A percentile compares a stretch with the other conserved stretches of the same genome.
phyloP scores from a whole-genome alignment of 2,329 filamentous ascomycete species.

The Rachicladosporium sp. region DNA sequence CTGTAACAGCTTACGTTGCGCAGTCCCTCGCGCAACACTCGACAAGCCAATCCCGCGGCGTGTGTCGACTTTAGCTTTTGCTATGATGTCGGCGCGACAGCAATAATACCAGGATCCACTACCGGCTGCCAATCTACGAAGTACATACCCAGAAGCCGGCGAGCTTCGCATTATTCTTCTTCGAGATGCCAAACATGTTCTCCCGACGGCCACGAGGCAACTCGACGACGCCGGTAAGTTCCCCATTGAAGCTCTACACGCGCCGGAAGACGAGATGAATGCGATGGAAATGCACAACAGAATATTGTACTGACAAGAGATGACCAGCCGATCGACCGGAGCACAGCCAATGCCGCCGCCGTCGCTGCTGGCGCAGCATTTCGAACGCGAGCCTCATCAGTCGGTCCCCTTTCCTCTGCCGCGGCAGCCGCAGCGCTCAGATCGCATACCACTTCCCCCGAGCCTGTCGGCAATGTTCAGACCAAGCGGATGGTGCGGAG shows the following conservation, averaged over 20 bases:
- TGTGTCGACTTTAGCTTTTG: no score
- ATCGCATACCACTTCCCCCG: constrained; percentile 65
- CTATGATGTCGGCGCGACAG: no score
- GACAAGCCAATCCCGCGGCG: no score
- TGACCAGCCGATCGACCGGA: constrained; percentile 38
- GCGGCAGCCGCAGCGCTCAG: constrained; percentile 78
- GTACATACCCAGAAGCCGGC: constrained; percentile 5
- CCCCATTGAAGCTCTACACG: constrained; percentile 2
- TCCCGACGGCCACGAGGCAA: constrained; percentile 14
- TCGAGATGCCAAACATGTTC: constrained; percentile 16
- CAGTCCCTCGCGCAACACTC: no score
- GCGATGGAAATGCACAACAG: neutral
- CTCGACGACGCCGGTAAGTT: constrained; percentile 21
- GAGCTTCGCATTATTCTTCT: no score
- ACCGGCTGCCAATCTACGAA: no score
- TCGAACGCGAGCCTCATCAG: constrained; percentile 51
- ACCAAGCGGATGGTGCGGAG: constrained; percentile 75
- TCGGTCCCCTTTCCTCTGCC: constrained; percentile 61
- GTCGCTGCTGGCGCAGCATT: constrained; percentile 69
- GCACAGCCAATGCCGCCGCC: constrained; percentile 61
- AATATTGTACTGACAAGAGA: neutral
- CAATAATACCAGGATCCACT: no score
- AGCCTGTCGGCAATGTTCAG: constrained; percentile 67
- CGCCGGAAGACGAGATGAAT: neutral
- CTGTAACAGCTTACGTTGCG: no score